Percentiles rank a stretch among this genome's conserved stretches.
phyloP scores from a whole-genome alignment of 331 rosid genomes.

The Quercus phellos region DNA sequence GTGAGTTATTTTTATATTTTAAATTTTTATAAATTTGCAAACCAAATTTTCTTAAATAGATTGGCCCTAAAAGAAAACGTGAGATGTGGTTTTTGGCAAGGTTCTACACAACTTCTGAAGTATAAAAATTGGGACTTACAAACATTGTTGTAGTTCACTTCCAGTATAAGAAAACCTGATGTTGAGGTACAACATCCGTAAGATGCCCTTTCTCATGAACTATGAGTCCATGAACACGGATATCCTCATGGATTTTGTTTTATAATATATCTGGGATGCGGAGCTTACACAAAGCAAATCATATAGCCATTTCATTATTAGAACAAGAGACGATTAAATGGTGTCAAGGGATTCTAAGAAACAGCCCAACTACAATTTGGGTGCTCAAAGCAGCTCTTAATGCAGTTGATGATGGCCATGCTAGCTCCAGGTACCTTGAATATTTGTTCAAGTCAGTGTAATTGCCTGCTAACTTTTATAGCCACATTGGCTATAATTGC shows the following conservation, averaged over 20 bases:
- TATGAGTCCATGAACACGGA: neutral
- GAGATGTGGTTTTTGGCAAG: slow-evolving; percentile 90
- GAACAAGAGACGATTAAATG: slow-evolving; percentile 86
- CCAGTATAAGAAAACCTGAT: neutral
- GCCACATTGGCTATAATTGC: neutral
- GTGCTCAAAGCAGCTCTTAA: slow-evolving; percentile 81
- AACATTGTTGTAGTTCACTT: slow-evolving; percentile 66
- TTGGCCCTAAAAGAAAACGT: slow-evolving; percentile 80
- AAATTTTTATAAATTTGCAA: neutral
- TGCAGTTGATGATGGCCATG: slow-evolving; percentile 90
- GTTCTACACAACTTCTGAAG: slow-evolving; percentile 75
- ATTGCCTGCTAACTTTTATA: neutral
- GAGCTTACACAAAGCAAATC: neutral
- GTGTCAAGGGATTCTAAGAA: slow-evolving; percentile 80
- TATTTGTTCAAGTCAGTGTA: neutral
- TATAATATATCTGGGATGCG: neutral
- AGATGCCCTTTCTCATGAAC: neutral
- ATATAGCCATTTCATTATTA: slow-evolving; percentile 23
- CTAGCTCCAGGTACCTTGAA: slow-evolving; percentile 68
- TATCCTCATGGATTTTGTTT: neutral
- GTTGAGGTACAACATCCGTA: neutral
- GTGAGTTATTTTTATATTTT: neutral
- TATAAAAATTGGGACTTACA: slow-evolving; percentile 91
- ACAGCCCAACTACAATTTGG: slow-evolving; percentile 83
- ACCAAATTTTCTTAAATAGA: slow-evolving; percentile 30